A percentile compares a stretch with the other conserved stretches of the same genome.
These are phyloP conservation scores for Anethum foeniculum DNA, from an alignment of 140 eudicot species.

Conservation along the genomic window DNA sequence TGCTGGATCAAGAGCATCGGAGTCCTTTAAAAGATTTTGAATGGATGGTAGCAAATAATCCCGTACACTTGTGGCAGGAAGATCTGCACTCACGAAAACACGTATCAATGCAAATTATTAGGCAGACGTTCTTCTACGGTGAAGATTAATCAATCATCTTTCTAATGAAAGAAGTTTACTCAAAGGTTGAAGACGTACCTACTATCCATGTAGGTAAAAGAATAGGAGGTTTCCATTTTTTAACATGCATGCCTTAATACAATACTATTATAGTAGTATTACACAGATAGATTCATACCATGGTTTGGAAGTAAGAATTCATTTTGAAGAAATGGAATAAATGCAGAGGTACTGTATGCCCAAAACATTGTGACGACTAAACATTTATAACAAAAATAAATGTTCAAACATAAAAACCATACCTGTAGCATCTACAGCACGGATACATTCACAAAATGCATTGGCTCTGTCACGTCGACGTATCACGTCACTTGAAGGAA, in stretches of 20 bases:
- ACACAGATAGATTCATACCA: neutral
- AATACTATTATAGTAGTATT: neutral
- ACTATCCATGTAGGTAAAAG: neutral
- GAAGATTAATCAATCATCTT: neutral
- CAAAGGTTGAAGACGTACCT: neutral
- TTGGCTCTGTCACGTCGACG: constrained; percentile 89
- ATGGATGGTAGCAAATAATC: constrained; percentile 75
- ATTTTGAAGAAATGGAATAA: neutral
- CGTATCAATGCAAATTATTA: neutral
- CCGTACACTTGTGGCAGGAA: constrained; percentile 61
- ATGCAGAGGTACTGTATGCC: neutral
- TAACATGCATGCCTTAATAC: neutral
- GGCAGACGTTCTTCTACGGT: neutral
- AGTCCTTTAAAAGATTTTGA: constrained; percentile 73
- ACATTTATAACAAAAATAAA: neutral
- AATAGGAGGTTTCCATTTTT: neutral
- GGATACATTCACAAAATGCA: constrained; percentile 85
- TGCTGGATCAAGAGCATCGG: constrained; percentile 93
- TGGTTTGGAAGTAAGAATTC: neutral
- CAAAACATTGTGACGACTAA: neutral
- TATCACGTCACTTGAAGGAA: constrained; percentile 60
- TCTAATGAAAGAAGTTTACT: neutral
- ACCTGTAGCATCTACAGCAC: constrained; percentile 99
- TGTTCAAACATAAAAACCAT: constrained; percentile 3
- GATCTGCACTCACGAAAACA: constrained; percentile 41